Base-by-base conservation (phyloP, 768 basidiomycete species). In the Suillus luteus region DNA sequence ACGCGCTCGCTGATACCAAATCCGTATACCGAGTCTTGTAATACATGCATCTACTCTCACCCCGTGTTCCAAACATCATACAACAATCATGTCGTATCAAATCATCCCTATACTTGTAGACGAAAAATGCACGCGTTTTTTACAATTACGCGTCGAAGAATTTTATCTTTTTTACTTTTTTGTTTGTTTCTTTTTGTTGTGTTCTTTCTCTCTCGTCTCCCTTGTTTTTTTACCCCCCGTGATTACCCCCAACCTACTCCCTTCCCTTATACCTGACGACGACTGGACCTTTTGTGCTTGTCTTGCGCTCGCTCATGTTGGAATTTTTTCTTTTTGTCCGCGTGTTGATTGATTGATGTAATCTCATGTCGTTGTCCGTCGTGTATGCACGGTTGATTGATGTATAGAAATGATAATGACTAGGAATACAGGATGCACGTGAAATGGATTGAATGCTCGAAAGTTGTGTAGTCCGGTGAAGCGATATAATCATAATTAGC, bases 21-120 rank as follows among this genome's bases (percentile, higher is more conserved):
- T 59, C 40, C 57, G 57, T 58, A 58, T 58, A 58, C 57, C 57
- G 57, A 58, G 57, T 58, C n/a, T 41, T 62, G 40, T 63, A 40
- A 63, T 58, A 33, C 59, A 27, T 63, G 62, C 62, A 63, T 63
- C 41, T 41, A 49, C 22, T 12, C 22, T 46, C n/a, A 60, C 43
- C 59, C 19, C 40, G 24, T 12, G 52, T 55, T 35, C 49, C 2
- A 49, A 49, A 49, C 9, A 57, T 57, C 57, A 41, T 31, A 58
- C 57, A 41, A 31, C 57, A 40, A 58, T 31, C 57, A 31, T 58
- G 40, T 58, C 40, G 27, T 58, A 58, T 58, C 17, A 40, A 57
- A 41, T 6, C 40, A 58, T 10, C 41, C 38, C 57, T 38, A 58
- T 40, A 57, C 37, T 58, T 54, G 24, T 58, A 58, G 57, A 58